Evolutionary conservation across 179 eudicot species (phyloP).

Genomic region (Beta lomatogona): DNA sequence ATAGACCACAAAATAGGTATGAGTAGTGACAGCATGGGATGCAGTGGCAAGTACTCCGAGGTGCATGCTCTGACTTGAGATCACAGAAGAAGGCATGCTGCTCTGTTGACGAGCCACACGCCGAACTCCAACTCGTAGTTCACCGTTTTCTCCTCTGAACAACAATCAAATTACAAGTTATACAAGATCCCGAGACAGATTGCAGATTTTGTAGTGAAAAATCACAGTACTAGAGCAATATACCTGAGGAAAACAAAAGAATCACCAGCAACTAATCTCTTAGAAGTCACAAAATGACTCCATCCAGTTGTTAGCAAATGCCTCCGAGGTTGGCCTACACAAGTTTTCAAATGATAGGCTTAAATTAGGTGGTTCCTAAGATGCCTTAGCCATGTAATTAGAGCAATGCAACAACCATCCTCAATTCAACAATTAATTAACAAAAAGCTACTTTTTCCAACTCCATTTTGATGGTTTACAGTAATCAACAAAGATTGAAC

Average conservation of each 20-base stretch:
- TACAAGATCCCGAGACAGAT: background rate
- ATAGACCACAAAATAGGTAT: slow-evolving; percentile 54
- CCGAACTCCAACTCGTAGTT: slow-evolving; percentile 56
- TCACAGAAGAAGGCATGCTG: slow-evolving; percentile 54
- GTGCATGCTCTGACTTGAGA: slow-evolving; percentile 73
- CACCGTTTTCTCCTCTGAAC: slow-evolving; percentile 53
- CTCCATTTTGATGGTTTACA: background rate
- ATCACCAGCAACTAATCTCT: slow-evolving; percentile 71
- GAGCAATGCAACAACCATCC: background rate
- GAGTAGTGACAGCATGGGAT: slow-evolving; percentile 49
- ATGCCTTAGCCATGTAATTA: slow-evolving; percentile 2
- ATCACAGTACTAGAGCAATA: background rate
- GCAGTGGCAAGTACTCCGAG: slow-evolving; percentile 71
- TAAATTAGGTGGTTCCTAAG: background rate
- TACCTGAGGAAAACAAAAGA: slow-evolving; percentile 66
- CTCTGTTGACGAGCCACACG: slow-evolving; percentile 47
- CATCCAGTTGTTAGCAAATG: slow-evolving; percentile 73
- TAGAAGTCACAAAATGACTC: slow-evolving; percentile 72
- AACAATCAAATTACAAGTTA: slow-evolving; percentile 5
- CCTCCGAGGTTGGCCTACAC: slow-evolving; percentile 67
- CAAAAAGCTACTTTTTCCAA: background rate
- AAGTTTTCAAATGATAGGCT: background rate
- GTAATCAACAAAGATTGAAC: background rate
- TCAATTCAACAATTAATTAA: background rate
- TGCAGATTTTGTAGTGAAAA: background rate